Percentiles rank a stretch among this genome's conserved stretches.
phyloP scores from a whole-genome alignment of 495 filamentous ascomycete genomes.

The Physcia stellaris region DNA sequence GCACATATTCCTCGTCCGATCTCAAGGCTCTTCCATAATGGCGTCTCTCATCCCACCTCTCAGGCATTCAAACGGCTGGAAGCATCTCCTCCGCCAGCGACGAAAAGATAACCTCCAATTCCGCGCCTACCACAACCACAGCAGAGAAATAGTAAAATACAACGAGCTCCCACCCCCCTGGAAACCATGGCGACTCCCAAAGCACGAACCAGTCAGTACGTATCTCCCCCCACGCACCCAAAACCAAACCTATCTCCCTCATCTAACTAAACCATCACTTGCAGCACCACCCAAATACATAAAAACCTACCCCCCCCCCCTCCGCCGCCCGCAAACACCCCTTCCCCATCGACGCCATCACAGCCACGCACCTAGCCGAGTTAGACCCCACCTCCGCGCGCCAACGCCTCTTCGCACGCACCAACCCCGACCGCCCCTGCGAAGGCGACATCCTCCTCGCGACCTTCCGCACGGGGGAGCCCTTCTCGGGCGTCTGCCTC shows the following conservation, averaged over 20 bases:
- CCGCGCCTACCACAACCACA: too few species aligned
- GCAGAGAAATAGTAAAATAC: too few species aligned
- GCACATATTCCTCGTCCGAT: too few species aligned
- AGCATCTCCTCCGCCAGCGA: slow-evolving; percentile 37
- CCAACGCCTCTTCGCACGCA: slow-evolving; percentile 61
- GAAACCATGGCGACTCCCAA: slow-evolving; percentile 5
- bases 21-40: too few species aligned
- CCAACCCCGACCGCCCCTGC: slow-evolving; percentile 58
- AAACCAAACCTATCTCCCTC: slow-evolving; percentile 15
- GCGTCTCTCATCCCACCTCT: too few species aligned
- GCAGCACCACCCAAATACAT: slow-evolving; percentile 29
- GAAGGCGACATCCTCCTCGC: slow-evolving; percentile 86
- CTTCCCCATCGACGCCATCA: slow-evolving; percentile 49
- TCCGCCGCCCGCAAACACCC: slow-evolving; percentile 30
- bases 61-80: too few species aligned
- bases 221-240: slow-evolving; percentile 10
- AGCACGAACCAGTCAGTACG: slow-evolving; percentile 1
- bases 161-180: slow-evolving; percentile 22
- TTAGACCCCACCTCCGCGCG: slow-evolving; percentile 80
- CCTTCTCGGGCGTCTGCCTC: slow-evolving; percentile 77
- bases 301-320: slow-evolving; percentile 39
- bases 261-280: slow-evolving; percentile 1
- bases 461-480: slow-evolving; percentile 67
- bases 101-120: too few species aligned
- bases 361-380: slow-evolving; percentile 45